These are phyloP conservation scores for Cyberlindnera samutprakarnensis DNA, from an alignment of 805 yeast species.

Conservation along the genomic window DNA sequence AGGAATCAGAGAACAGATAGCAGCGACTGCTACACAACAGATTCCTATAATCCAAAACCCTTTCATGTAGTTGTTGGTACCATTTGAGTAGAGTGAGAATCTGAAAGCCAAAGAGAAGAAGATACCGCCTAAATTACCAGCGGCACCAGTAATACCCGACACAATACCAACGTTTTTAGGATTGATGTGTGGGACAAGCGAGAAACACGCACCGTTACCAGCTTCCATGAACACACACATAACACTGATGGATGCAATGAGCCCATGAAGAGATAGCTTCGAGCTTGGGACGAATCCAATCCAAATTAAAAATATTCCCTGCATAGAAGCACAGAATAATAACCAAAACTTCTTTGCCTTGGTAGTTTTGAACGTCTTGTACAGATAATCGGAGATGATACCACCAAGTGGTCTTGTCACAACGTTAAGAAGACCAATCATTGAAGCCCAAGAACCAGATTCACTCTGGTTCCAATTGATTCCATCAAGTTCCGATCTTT, in stretches of 20 bases:
- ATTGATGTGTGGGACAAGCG: constrained; percentile 28
- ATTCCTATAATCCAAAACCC: constrained; percentile 29
- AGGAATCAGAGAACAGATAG: constrained; percentile 18
- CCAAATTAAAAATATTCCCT: constrained; percentile 29
- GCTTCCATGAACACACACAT: constrained; percentile 30
- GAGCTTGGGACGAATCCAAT: constrained; percentile 24
- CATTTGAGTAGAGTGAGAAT: constrained; percentile 18
- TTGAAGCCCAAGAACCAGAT: constrained; percentile 27
- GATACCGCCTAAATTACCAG: constrained; percentile 31
- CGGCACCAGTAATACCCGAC: constrained; percentile 29
- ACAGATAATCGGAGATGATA: constrained; percentile 23
- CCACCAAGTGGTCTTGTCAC: constrained; percentile 27
- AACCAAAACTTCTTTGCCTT: constrained; percentile 28
- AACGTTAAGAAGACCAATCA: constrained; percentile 26
- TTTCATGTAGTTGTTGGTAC: constrained; percentile 22
- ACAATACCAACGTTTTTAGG: constrained; percentile 29
- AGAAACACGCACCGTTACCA: constrained; percentile 32
- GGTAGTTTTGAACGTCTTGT: constrained; percentile 22
- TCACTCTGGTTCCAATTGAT: constrained; percentile 15
- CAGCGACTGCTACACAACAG: constrained; percentile 21
- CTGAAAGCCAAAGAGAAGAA: constrained; percentile 29
- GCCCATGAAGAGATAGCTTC: constrained; percentile 20
- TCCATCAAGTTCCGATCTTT: constrained; percentile 8
- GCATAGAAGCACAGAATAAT: constrained; percentile 22
- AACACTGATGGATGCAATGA: constrained; percentile 24